A percentile compares a stretch with the other conserved stretches of the same genome.
These are phyloP conservation scores for Eurotiales sp. DNA, from an alignment of 2,329 filamentous ascomycete species.

Conservation along the genomic window DNA sequence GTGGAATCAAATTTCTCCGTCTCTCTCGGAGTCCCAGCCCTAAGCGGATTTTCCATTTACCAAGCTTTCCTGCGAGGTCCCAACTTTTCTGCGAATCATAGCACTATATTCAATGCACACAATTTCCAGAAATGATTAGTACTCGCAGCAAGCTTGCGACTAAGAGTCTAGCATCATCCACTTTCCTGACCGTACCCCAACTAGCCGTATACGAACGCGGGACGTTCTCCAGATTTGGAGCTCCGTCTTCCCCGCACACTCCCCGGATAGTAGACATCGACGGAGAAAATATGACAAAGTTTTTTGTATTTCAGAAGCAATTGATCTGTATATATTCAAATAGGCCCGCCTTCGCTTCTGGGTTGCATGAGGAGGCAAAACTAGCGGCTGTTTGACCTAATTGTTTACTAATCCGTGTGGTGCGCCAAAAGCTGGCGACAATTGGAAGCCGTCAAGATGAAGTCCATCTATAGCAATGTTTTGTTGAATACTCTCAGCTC, in stretches of 20 bases:
- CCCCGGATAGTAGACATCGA: neutral
- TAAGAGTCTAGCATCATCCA: neutral
- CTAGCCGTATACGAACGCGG: neutral
- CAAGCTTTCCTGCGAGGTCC: neutral
- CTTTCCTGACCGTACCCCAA: neutral
- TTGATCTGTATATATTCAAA: neutral
- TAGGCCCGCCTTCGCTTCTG: too few species aligned
- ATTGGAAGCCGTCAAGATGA: neutral
- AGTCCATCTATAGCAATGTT: neutral
- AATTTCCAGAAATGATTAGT: neutral
- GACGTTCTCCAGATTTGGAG: neutral
- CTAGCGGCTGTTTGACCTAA: too few species aligned
- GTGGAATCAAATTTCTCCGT: conserved; percentile 25
- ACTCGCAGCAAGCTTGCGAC: neutral
- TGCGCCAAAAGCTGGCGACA: neutral
- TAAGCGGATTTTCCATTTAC: neutral
- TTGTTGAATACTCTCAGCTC: neutral
- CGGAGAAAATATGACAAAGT: neutral
- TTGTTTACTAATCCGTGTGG: too few species aligned
- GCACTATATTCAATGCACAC: neutral
- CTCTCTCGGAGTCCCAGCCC: conserved; percentile 10
- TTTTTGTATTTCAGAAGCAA: neutral
- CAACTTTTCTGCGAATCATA: neutral
- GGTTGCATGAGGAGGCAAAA: too few species aligned
- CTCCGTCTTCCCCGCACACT: conserved; percentile 2